Evolutionary conservation across 768 basidiomycete species (phyloP), one percentile per base, ranked within the genome.

Genomic region (Neoboletus brunneissimus): DNA sequence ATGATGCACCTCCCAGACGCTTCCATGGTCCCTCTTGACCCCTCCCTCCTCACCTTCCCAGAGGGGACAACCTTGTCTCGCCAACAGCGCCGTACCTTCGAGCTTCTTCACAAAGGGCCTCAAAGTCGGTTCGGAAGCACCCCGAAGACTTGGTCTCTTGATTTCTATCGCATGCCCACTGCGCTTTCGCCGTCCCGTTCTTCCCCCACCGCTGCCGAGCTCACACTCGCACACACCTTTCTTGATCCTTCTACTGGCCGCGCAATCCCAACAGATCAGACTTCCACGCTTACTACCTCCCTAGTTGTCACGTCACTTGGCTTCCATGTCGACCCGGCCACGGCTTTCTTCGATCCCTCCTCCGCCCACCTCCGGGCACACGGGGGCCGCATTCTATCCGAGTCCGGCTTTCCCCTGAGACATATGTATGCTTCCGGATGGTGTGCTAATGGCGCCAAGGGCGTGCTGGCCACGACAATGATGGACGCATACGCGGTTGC

Each of bases 381-480:
- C 3, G 70, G 71, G 8, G 82, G 82, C 5, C 77, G 85, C 13
- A 73, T 90, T 9, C 64, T 82, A 27, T 74, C 75, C 12, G 61
- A 68, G 4, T 60, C 60, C 5, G 79, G 79, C 0, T 53, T 59
- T 5, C 68, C 73, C 12, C 61, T 86, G 37, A 78, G 76, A 37
- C 83, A 83, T 55, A 77, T 95, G n/a, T 99, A 97, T 67, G 88
- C 92, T 1, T 87, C 91, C 1, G 96, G 96, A 11, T 99, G 97
- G 97, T 88, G 92, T 2, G 88, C 92, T 2, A 85, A 82, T 4
- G 96, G 96, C 35, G 94, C 97, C 0, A 87, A 84, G 51, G 95
- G 95, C 11, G 94, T 98, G 13, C 78, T 98, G 44, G 94, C 93
- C 2, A 79, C 87, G 4, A 97, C 97, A 34, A 94, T 99, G 94